Evolutionary conservation across 805 yeast species (phyloP).

Genomic region (Saturnispora gosingensis): DNA sequence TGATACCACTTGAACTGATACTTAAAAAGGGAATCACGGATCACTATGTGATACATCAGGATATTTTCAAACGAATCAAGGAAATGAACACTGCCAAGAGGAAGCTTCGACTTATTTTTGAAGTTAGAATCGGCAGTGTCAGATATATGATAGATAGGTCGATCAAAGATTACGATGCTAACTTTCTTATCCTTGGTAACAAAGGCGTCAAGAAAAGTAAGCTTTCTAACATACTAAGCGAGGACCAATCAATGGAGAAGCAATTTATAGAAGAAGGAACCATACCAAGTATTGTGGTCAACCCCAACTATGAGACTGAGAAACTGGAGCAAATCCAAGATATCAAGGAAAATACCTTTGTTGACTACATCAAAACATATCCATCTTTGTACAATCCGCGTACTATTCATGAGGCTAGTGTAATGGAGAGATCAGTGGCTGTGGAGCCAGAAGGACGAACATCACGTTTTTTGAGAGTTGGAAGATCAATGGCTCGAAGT

Average conservation of each 20-base stretch:
- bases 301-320: conserved; percentile 25
- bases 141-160: conserved; percentile 32
- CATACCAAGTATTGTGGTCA: conserved; percentile 38
- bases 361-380: conserved; percentile 9
- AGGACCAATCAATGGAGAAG: conserved; percentile 39
- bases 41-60: conserved; percentile 30
- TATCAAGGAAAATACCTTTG: conserved; percentile 4
- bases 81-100: conserved; percentile 28
- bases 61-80: conserved; percentile 26
- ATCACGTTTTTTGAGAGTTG: conserved; percentile 20
- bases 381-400: conserved; percentile 14
- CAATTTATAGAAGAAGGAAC: conserved; percentile 38
- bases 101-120: conserved; percentile 34
- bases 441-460: conserved; percentile 8
- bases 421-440: conserved; percentile 10
- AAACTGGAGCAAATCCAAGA: neutral
- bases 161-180: conserved; percentile 37
- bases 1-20: conserved; percentile 28
- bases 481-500: conserved; percentile 12
- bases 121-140: conserved; percentile 36
- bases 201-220: conserved; percentile 30
- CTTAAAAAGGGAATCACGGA: conserved; percentile 16
- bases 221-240: conserved; percentile 27
- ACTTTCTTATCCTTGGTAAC: conserved; percentile 37
- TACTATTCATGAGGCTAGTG: neutral